These are phyloP conservation scores for Castanopsis chinensis DNA, from an alignment of 306 rosid genomes.

Conservation along the genomic window DNA sequence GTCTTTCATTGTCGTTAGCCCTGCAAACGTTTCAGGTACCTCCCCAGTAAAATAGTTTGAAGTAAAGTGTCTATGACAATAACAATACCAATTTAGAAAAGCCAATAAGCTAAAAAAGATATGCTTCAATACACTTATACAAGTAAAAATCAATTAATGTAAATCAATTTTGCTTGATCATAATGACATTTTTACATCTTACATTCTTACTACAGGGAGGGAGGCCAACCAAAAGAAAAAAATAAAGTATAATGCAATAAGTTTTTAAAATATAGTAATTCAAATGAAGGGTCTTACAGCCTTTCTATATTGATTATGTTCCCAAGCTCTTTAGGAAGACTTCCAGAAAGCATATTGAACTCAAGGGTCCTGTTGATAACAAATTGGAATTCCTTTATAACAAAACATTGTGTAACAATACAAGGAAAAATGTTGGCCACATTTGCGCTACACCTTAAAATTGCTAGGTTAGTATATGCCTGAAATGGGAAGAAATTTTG, in stretches of 20 bases:
- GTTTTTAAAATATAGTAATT: background rate
- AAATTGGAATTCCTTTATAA: background rate
- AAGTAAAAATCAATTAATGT: background rate
- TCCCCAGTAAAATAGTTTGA: conserved; percentile 48
- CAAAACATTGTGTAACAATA: background rate
- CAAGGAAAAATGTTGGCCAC: background rate
- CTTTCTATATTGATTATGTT: conserved; percentile 42
- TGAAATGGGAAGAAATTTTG: no score
- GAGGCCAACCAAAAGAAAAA: no score
- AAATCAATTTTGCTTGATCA: background rate
- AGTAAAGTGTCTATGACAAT: conserved; percentile 41
- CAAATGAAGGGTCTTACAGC: conserved; percentile 40
- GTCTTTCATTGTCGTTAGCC: conserved; percentile 26
- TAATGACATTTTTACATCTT: background rate
- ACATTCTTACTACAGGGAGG: background rate
- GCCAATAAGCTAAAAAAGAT: background rate
- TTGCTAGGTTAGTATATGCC: no score
- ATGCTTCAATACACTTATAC: no score
- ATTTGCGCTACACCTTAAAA: no score
- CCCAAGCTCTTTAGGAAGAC: conserved; percentile 65
- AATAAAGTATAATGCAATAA: background rate
- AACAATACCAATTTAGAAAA: background rate
- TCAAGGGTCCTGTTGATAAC: conserved; percentile 48
- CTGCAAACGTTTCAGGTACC: conserved; percentile 35
- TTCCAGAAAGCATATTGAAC: conserved; percentile 60